A percentile compares a stretch with the other conserved stretches of the same genome.
phyloP scores from a whole-genome alignment of 257 asterid species.

The Galeopsis tetrahit region DNA sequence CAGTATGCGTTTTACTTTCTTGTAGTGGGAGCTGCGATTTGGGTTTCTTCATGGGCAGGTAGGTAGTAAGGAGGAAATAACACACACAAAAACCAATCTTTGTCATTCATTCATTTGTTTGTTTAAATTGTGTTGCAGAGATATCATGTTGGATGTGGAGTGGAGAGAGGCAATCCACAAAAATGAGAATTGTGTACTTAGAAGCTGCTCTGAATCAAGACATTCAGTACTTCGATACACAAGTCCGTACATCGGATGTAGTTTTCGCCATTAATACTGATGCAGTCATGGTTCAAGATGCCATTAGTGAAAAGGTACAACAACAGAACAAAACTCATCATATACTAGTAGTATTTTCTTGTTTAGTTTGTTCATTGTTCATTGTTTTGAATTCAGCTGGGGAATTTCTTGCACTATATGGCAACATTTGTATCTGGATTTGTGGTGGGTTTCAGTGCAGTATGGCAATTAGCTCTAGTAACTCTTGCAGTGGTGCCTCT shows the following conservation, averaged over 20 bases:
- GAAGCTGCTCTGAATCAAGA: conserved; percentile 91
- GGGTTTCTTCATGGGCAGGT: conserved; percentile 99
- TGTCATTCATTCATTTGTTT: neutral
- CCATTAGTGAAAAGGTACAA: conserved; percentile 90
- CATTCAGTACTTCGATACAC: conserved; percentile 81
- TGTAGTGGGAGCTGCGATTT: conserved; percentile 95
- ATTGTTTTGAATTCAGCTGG: conserved; percentile 54
- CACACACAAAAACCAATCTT: neutral
- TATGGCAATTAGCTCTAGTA: conserved; percentile 84
- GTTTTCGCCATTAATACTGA: conserved; percentile 90
- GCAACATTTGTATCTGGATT: conserved; percentile 93
- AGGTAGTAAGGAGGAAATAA: neutral
- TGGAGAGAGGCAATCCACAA: conserved; percentile 90
- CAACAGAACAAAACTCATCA: neutral
- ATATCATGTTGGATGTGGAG: conserved; percentile 99
- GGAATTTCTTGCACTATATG: conserved; percentile 94
- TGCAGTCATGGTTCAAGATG: conserved; percentile 91
- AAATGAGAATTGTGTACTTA: conserved; percentile 81
- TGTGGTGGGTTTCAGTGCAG: conserved; percentile 92
- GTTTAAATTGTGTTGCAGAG: conserved; percentile 53
- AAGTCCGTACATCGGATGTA: conserved; percentile 89
- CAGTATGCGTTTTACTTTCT: conserved; percentile 98
- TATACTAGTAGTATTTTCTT: neutral
- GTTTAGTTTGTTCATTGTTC: conserved; percentile 6
- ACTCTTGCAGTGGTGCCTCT: conserved; percentile 93